These are phyloP conservation scores for Cylindrodendrum hubeiense DNA, from an alignment of 2,329 filamentous ascomycete genomes.

Conservation along the genomic window DNA sequence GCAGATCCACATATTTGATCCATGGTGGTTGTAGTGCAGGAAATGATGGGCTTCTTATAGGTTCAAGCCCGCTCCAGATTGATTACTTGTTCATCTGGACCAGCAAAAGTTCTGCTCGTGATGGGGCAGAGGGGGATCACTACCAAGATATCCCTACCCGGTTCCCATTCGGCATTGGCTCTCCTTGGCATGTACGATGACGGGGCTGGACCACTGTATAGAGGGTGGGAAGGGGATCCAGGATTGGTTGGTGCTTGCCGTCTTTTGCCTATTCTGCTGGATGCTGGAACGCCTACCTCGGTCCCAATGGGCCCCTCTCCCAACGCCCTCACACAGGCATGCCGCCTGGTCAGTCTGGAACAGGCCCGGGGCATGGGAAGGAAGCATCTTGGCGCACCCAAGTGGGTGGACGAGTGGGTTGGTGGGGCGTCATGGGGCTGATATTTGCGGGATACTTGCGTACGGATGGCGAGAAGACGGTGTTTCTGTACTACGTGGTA, in stretches of 20 bases:
- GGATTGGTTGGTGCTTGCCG: too few relatives aligned
- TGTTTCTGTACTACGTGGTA: too few relatives aligned
- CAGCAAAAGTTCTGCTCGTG: not conserved
- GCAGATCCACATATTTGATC: too few relatives aligned
- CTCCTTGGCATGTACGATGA: conserved; percentile 2
- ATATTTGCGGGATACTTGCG: not conserved
- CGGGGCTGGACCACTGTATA: not conserved
- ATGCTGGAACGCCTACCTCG: not conserved
- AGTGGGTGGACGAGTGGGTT: conserved; percentile 1
- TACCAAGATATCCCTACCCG: not conserved
- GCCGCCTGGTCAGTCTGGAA: conserved; percentile 20
- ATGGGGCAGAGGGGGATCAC: not conserved
- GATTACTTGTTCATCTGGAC: not conserved
- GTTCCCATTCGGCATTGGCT: not conserved
- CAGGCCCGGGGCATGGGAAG: conserved; percentile 1
- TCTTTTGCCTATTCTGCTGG: not conserved
- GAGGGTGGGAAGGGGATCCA: not conserved
- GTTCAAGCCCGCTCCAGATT: not conserved
- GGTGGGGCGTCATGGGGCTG: conserved; percentile 9
- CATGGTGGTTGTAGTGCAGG: too few relatives aligned
- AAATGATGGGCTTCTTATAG: not conserved
- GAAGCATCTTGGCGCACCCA: not conserved
- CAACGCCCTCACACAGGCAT: not conserved
- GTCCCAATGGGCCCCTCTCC: not conserved
- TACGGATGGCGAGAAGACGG: not conserved